Conservation (phyloP, 2,329 filamentous ascomycete species). For the Neopestalotiopsis clavispora region DNA sequence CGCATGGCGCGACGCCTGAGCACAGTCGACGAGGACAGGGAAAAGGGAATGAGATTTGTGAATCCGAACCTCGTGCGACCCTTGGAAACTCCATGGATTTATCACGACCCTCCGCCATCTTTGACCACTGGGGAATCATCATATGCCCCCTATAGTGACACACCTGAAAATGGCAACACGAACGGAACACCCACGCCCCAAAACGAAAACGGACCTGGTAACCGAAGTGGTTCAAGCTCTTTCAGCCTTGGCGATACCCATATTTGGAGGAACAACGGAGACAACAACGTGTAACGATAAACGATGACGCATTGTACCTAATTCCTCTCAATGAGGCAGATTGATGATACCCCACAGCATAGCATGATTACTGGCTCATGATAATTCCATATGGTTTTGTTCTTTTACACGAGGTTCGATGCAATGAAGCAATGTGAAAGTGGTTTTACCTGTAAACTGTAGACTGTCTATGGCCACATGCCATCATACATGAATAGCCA, state of each 20-base stretch:
- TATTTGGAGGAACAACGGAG: constrained; percentile 33
- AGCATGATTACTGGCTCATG: background rate
- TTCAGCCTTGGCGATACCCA: constrained; percentile 36
- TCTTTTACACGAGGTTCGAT: background rate
- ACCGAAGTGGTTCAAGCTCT: constrained; percentile 34
- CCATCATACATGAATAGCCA: constrained; percentile 55
- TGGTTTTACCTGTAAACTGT: background rate
- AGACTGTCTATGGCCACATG: constrained; percentile 40
- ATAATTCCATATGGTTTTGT: background rate
- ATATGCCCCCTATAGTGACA: constrained; percentile 19
- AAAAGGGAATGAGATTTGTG: constrained; percentile 72
- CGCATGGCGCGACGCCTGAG: constrained; percentile 57
- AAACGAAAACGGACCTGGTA: constrained; percentile 9
- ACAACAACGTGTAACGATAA: constrained; percentile 27
- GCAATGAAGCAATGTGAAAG: background rate
- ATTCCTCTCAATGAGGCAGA: background rate
- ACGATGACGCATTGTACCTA: constrained; percentile 8
- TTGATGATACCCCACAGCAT: constrained; percentile 13
- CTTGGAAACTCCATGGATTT: constrained; percentile 75
- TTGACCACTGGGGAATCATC: constrained; percentile 27
- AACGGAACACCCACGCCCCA: constrained; percentile 17
- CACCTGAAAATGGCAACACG: constrained; percentile 13
- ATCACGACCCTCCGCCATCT: constrained; percentile 56
- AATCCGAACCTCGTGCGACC: constrained; percentile 76
- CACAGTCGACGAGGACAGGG: constrained; percentile 74